phyloP scores from a whole-genome alignment of 345 rosid species.

The Orychophragmus violaceus region DNA sequence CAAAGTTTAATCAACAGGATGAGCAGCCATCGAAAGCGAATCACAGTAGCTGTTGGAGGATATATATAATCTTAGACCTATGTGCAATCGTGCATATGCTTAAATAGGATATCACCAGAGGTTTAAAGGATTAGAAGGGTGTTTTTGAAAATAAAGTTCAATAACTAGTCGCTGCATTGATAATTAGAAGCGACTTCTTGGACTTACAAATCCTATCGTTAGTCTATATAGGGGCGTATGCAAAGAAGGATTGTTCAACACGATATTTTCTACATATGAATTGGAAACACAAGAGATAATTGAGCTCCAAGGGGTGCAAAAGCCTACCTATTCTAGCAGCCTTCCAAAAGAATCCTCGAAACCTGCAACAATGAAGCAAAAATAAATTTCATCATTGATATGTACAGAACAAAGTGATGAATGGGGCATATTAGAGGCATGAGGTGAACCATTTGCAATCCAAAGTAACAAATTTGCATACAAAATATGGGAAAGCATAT shows the following conservation, averaged over 20 bases:
- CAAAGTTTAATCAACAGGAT: neutral
- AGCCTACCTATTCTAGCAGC: slow-evolving; percentile 91
- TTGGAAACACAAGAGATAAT: neutral
- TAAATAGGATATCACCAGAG: neutral
- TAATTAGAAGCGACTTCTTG: neutral
- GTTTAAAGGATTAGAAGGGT: neutral
- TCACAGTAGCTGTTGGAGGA: neutral
- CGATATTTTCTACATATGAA: neutral
- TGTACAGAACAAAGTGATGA: neutral
- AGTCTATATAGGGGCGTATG: neutral
- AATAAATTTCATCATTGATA: neutral
- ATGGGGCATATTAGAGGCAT: neutral
- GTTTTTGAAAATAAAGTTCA: neutral
- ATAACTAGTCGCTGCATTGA: neutral
- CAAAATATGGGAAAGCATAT: neutral
- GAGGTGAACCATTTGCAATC: neutral
- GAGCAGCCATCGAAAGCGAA: neutral
- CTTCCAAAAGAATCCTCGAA: slow-evolving; percentile 96
- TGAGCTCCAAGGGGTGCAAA: neutral
- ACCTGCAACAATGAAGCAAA: slow-evolving; percentile 37
- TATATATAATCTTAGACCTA: neutral
- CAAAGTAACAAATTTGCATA: neutral
- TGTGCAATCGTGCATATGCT: neutral
- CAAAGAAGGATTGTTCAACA: neutral
- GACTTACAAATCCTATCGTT: neutral